Conservation (phyloP, 2,329 filamentous ascomycete species). For the Curvularia sp. region DNA sequence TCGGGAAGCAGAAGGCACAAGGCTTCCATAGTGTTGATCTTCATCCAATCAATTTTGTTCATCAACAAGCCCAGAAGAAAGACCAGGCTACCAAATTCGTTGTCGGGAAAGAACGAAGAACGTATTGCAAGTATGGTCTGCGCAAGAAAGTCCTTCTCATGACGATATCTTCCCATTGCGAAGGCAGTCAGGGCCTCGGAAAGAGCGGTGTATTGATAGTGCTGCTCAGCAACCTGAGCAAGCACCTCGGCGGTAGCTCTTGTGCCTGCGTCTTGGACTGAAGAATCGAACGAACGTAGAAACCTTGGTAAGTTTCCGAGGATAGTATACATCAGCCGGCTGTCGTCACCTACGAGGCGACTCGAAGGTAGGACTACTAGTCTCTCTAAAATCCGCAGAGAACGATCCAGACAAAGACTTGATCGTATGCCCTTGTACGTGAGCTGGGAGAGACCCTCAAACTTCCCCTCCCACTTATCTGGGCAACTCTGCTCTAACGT, state of each 20-base stretch:
- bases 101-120: conserved; percentile 78
- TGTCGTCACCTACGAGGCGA: conserved; percentile 80
- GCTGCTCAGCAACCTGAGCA: conserved; percentile 75
- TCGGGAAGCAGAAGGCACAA: conserved; percentile 84
- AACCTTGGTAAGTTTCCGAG: conserved; percentile 92
- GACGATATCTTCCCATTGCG: conserved; percentile 69
- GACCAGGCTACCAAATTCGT: conserved; percentile 84
- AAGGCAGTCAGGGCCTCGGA: conserved; percentile 74
- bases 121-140: conserved; percentile 77
- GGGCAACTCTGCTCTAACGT: conserved; percentile 81
- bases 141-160: conserved; percentile 76
- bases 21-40: conserved; percentile 90
- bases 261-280: conserved; percentile 56
- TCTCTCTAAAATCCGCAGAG: conserved; percentile 78
- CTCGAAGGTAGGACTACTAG: conserved; percentile 81
- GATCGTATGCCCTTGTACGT: conserved; percentile 93
- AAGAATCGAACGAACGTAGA: conserved; percentile 77
- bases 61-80: conserved; percentile 92
- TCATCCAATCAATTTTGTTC: conserved; percentile 88
- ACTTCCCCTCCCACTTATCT: conserved; percentile 84
- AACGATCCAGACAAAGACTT: conserved; percentile 78
- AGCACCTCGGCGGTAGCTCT: conserved; percentile 73
- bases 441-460: conserved; percentile 84
- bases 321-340: conserved; percentile 82
- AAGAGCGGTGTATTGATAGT: conserved; percentile 72